Base-by-base conservation (phyloP, 1,284 basidiomycete species). In the Kwoniella shivajii region DNA sequence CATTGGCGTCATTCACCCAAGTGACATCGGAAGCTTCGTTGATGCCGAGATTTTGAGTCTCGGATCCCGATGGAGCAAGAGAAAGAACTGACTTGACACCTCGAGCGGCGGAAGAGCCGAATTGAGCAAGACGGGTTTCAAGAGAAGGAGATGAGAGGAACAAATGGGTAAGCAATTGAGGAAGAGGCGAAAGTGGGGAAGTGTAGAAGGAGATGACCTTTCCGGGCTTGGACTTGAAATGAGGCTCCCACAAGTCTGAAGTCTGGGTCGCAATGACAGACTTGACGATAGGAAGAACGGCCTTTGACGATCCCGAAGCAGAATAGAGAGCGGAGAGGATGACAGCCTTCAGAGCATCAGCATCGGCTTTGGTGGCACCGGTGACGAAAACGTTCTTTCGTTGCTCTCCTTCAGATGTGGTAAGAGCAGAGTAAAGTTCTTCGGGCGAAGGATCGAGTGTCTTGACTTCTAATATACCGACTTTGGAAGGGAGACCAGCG, bases 121-220 rank as follows among this genome's bases (percentile, higher is more conserved):
- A 77, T 42, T 71, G 63, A 31, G 73, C 73, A 18, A 78, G 59
- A 16, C 64, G 64, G 38, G 78, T 74, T 16, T 56, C 34, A 31
- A 79, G 70, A 6, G 72, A 50, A 2, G 75, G 75, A 18, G 74
- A 76, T 9, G 77, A 71, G 52, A 77, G 68, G 76, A 77, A 79
- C 49, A 78, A 68, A 63, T 79, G 75, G 22, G 73, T 60, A 33
- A 78, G 61, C 50, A 78, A 69, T 51, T 73, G 65, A 39, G 78
- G 75, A 16, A 78, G 61, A 60, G 77, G 76, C 1, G 74, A 68
- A 22, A 54, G 48, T 20, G 70, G 67, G n/a, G 67, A 61, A 10
- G 77, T 76, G 69, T 75, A 81, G 71, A 80, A 75, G 14, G 78
- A 72, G 61, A 80, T 67, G 54, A 77, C 75, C 70, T 78, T 79